These are phyloP conservation scores for Pisolithus albus DNA, from an alignment of 768 basidiomycete genomes.

Conservation along the genomic window DNA sequence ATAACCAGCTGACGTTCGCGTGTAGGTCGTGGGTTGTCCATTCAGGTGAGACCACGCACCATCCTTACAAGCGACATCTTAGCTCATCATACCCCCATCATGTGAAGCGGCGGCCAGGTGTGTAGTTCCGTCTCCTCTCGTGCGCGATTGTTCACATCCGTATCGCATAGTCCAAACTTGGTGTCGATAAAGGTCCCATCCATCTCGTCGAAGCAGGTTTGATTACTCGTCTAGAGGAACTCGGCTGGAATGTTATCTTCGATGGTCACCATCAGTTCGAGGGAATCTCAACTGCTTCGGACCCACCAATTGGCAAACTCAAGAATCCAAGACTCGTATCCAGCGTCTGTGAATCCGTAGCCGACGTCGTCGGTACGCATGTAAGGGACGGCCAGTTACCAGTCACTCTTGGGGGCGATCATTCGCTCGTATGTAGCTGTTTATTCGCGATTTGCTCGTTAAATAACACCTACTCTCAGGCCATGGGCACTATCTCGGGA, in stretches of 20 bases:
- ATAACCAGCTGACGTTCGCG: constrained; percentile 6
- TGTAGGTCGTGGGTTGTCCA: constrained; percentile 87
- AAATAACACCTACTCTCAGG: constrained; percentile 29
- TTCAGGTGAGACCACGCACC: constrained; percentile 61
- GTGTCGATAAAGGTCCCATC: constrained; percentile 86
- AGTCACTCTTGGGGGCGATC: constrained; percentile 92
- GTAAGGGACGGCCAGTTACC: constrained; percentile 75
- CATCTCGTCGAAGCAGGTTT: constrained; percentile 86
- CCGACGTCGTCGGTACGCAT: constrained; percentile 68
- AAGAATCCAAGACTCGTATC: constrained; percentile 90
- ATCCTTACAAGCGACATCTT: not conserved
- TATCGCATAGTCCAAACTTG: constrained; percentile 52
- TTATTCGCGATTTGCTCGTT: constrained; percentile 4
- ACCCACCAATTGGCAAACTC: constrained; percentile 76
- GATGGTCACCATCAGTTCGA: constrained; percentile 89
- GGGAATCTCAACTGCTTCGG: constrained; percentile 45
- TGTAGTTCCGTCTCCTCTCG: constrained; percentile 1
- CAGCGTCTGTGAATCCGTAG: constrained; percentile 71
- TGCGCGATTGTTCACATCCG: constrained; percentile 9
- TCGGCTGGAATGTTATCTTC: constrained; percentile 89
- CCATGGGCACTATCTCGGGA: constrained; percentile 93
- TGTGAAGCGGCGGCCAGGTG: constrained; percentile 27
- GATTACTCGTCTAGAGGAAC: constrained; percentile 59
- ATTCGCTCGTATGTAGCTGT: constrained; percentile 64
- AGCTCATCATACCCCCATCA: constrained; percentile 7